These are phyloP conservation scores for Polytrichum formosum DNA, from an alignment of 225 moss, liverwort and hornwort genomes.

Conservation along the genomic window DNA sequence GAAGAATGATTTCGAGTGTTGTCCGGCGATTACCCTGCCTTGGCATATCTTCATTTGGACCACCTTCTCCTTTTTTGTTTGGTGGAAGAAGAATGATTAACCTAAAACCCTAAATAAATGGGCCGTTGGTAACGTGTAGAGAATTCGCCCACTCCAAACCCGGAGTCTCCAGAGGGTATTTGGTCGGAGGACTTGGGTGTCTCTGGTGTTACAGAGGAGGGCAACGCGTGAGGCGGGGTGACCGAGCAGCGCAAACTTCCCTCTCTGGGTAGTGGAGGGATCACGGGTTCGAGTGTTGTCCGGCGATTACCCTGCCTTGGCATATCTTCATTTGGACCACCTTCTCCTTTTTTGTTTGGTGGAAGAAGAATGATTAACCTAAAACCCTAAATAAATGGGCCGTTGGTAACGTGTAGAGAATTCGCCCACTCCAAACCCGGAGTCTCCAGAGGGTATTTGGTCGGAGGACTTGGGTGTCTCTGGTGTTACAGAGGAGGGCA, in stretches of 20 bases:
- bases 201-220: constrained; percentile 11
- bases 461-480: constrained; percentile 1
- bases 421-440: constrained; percentile 26
- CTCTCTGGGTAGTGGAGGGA: constrained; percentile 38
- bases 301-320: constrained; percentile 16
- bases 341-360: neutral
- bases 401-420: constrained; percentile 5
- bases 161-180: constrained; percentile 2
- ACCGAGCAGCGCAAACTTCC: neutral
- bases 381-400: too few relatives aligned
- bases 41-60: neutral
- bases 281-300: constrained; percentile 22
- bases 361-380: too few relatives aligned
- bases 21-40: constrained; percentile 13
- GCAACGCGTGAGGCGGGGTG: constrained; percentile 38
- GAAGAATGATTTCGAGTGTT: constrained; percentile 14
- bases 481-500: constrained; percentile 17
- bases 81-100: too few relatives aligned
- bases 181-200: neutral
- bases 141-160: constrained; percentile 21
- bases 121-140: constrained; percentile 9
- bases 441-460: neutral
- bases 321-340: neutral
- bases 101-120: too few relatives aligned
- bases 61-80: neutral